Base-by-base conservation (phyloP, 208 protist species). In the Lotmaria passim region DNA sequence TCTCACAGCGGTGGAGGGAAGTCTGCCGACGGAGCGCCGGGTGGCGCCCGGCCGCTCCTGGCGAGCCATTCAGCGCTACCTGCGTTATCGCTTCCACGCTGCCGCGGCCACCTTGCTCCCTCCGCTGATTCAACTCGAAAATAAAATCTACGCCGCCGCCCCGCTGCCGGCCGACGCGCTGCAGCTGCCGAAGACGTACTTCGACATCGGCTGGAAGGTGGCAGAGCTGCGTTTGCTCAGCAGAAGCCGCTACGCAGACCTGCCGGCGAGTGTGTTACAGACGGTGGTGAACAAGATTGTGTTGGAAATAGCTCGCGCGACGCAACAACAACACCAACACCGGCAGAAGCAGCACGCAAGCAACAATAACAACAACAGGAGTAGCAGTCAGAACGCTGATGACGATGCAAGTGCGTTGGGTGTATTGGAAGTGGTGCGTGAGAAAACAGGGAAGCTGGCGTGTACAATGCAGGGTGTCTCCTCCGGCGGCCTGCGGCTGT, bases 271-370 rank as follows among this genome's bases (percentile, higher is more conserved):
- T 3, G 76, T 87, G 53, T 52, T 94, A 15, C 88, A 96, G 73
- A 73, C 83, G 65, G 48, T 93, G 24, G 50, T 89, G 28, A 96
- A 94, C 64, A 87, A 89, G 48, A 89, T 96, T 58, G 69, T 91
- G 11, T 30, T 76, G 3, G 88, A 82, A 73, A 33, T 74, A 10
- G 52, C 83, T 21, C 59, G 79, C 24, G 48, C 53, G 53, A 62
- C 50, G 12, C 58, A 62, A 44, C 33, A 38, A 7, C 58, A 44
- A 34, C 15, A 44, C 5, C 38, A 61, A 21, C 38, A 19, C 7
- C 36, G 12, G 12, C 36, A 46, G 41, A 10, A 15, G 38, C 30
- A 64, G 34, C 33, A 36, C 15, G 57, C 12, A 7, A 33, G 58
- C 68, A 56, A n/a, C 12, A 3, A 55, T n/a, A 75, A 39, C 11